A percentile compares a stretch with the other conserved stretches of the same genome.
Evolutionary conservation across 345 rosid species (phyloP).

Genomic region (Melaleuca quinquenervia): DNA sequence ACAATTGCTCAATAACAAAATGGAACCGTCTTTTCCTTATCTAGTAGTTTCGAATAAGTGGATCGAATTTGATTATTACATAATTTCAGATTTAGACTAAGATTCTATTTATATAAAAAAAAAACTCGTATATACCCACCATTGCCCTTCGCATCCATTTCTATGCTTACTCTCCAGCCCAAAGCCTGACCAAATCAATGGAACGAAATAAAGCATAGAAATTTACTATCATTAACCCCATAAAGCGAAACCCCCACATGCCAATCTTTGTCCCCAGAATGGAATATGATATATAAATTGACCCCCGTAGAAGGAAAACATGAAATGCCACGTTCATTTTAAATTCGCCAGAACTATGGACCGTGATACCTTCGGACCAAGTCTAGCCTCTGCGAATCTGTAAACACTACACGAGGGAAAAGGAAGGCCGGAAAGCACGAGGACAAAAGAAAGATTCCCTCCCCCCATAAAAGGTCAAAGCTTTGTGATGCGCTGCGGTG

Average conservation of each 20-base stretch:
- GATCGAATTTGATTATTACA: neutral
- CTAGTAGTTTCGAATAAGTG: no score
- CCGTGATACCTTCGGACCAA: neutral
- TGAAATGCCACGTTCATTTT: neutral
- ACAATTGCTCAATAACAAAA: neutral
- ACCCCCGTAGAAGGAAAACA: neutral
- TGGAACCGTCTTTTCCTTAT: neutral
- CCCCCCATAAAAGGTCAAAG: neutral
- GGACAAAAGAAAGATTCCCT: neutral
- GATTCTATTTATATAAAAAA: neutral
- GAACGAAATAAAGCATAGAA: neutral
- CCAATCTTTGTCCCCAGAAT: neutral
- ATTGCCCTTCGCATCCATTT: no score
- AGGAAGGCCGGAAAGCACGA: neutral
- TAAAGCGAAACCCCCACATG: neutral
- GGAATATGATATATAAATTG: neutral
- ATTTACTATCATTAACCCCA: neutral
- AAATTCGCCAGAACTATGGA: neutral
- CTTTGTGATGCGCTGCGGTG: neutral
- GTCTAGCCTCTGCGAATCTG: neutral
- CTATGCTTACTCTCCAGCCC: no score
- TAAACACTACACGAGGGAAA: neutral
- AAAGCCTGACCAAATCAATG: neutral
- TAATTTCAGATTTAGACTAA: neutral
- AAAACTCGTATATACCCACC: neutral